These are phyloP conservation scores for Ascochyta clinopodiicola DNA, from an alignment of 2,329 filamentous ascomycete species.

Conservation along the genomic window DNA sequence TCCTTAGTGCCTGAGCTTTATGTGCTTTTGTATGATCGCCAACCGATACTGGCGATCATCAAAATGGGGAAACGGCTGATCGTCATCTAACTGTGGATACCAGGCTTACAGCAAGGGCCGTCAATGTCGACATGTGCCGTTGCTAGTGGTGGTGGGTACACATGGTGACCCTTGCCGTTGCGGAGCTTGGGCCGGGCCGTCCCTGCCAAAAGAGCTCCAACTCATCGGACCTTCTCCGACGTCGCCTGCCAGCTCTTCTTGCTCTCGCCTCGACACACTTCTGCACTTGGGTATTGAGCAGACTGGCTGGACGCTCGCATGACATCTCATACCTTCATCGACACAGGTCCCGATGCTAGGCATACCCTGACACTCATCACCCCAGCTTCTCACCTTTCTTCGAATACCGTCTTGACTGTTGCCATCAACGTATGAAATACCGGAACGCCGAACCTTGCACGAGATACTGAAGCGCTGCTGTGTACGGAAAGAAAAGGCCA, in stretches of 20 bases:
- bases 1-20: neutral
- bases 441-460: neutral
- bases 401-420: too few relatives aligned
- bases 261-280: too few relatives aligned
- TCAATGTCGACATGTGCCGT: neutral
- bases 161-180: neutral
- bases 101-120: neutral
- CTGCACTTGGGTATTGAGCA: too few relatives aligned
- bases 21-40: neutral
- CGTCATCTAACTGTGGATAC: neutral
- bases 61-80: neutral
- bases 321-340: too few relatives aligned
- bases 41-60: neutral
- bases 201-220: neutral
- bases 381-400: neutral
- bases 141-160: neutral
- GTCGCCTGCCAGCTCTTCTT: neutral
- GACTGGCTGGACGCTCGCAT: too few relatives aligned
- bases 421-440: neutral
- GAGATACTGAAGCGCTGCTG: neutral
- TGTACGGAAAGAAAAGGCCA: neutral
- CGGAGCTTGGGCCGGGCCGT: neutral
- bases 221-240: neutral
- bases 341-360: too few relatives aligned
- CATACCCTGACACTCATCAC: neutral